Evolutionary conservation across 2,329 filamentous ascomycete genomes (phyloP).

Genomic region (Thelonectria rubi): DNA sequence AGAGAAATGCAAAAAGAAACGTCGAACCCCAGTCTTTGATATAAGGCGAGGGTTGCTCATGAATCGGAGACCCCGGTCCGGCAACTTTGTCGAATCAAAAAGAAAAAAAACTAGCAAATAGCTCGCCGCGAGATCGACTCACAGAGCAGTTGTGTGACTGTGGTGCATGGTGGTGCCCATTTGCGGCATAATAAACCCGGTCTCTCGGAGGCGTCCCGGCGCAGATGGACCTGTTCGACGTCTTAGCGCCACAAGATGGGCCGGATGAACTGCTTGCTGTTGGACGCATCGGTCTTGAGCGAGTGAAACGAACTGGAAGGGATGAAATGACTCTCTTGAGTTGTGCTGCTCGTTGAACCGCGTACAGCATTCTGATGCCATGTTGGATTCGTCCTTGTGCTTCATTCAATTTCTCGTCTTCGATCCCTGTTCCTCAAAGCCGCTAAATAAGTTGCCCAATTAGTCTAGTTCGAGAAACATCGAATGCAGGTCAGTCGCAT

Average conservation of each 20-base stretch:
- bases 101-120: slow-evolving; percentile 23
- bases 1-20: background rate
- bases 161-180: slow-evolving; percentile 17
- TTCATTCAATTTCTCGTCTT: too few relatives aligned
- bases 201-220: slow-evolving; percentile 16
- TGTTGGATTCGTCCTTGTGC: too few relatives aligned
- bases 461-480: background rate
- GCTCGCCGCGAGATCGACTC: slow-evolving; percentile 26
- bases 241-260: slow-evolving; percentile 4
- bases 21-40: slow-evolving; percentile 4
- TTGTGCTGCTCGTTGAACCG: background rate
- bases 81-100: slow-evolving; percentile 1
- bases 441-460: background rate
- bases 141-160: slow-evolving; percentile 21
- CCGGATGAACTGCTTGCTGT: background rate
- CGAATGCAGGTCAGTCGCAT: slow-evolving; percentile 32
- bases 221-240: background rate
- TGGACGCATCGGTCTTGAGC: background rate
- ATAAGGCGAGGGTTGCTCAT: background rate
- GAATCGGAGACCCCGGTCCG: slow-evolving; percentile 25
- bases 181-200: slow-evolving; percentile 40
- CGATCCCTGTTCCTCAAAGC: background rate
- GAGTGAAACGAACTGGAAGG: background rate
- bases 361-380: too few relatives aligned
- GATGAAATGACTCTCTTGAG: background rate